Evolutionary conservation across 2,329 filamentous ascomycete genomes (phyloP), one percentile per base, ranked within the genome.

Genomic region (Lachnellula occidentalis): DNA sequence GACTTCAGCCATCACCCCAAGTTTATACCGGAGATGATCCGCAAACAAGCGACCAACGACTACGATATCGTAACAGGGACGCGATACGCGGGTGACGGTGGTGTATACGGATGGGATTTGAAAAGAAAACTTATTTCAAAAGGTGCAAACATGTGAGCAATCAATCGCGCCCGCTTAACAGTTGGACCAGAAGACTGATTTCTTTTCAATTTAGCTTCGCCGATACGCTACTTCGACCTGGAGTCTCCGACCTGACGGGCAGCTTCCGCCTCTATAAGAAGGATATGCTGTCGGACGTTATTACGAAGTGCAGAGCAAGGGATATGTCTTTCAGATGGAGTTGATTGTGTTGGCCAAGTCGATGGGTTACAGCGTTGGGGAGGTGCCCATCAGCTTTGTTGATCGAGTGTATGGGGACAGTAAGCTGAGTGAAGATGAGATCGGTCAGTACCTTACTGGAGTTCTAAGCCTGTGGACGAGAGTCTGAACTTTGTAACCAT

Each of bases 321-420:
- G 94, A 2, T 99, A 97, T 72, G 92, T 88, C 41, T 99, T 99
- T 79, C 94, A 99, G 83, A 99, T 99, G 94, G 92, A 96, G 80
- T 88, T 99, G 85, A 97, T 96, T 86, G 92, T 97, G 8, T 81
- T 92, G 58, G 94, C 94, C 34, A 96, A 96, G 82, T 89, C 88
- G 15, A 92, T 96, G 89, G 92, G 94, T 1, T 95, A 83, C 76
- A 88, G 86, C 37, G 92, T 99, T 34, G 90, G 89, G 15, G 94
- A 99, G 78, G 92, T 96, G 58, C 94, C 94, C 12, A 99, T 99
- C 64, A 89, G 83, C 22, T 99, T 99, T 71, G 94, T 97, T 41
- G 95, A 99, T 72, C 84, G 94, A 4, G 24, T 24, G 24, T 7
- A 24, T 24, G 1, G 24, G 24, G 24, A 24, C 24, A 24, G 24